Evolutionary conservation across 306 rosid species (phyloP), one percentile per base, ranked within the genome.

Genomic region (Senna tora): DNA sequence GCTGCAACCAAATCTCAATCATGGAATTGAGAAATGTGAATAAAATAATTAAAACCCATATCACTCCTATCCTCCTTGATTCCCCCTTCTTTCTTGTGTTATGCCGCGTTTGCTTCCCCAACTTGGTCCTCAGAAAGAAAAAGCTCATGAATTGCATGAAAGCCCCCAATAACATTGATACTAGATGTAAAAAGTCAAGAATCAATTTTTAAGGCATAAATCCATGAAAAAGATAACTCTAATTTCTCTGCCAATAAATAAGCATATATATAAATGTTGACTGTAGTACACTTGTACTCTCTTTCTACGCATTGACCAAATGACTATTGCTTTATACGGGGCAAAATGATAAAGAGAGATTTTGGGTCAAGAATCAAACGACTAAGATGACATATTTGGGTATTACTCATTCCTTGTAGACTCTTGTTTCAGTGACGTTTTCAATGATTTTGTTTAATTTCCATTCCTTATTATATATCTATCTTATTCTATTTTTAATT

Each of bases 71-170:
- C 76, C 36, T 28, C 49, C 34, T 57, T 79, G 81, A 81, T 56
- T 75, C 79, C 70, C 47, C 68, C 65, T 82, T n/a, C 34, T 39
- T 59, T 59, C 45, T 33, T 59, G 65, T 16, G 45, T 59, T 39
- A 33, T 71, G 75, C 33, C 51, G 72, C 66, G 69, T 81, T 69
- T 53, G 69, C 69, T 79, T 50, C 73, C 74, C 73, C 77, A 71
- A 79, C 81, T 79, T 72, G 77, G 14, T 72, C 66, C 45, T 53
- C 4, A 52, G 41, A 83, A 78, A 11, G 13, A 58, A 50, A 82
- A 78, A 8, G 59, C 80, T 59, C 84, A 72, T 79, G 87, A 75
- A 75, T 64, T 78, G 64, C 80, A 82, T 82, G 80, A 65, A 22
- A 74, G 19, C 70, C 80, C 75, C 43, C 63, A 64, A 53, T 38